phyloP scores from a whole-genome alignment of 805 yeast genomes.

The Teunomyces funiuensis region DNA sequence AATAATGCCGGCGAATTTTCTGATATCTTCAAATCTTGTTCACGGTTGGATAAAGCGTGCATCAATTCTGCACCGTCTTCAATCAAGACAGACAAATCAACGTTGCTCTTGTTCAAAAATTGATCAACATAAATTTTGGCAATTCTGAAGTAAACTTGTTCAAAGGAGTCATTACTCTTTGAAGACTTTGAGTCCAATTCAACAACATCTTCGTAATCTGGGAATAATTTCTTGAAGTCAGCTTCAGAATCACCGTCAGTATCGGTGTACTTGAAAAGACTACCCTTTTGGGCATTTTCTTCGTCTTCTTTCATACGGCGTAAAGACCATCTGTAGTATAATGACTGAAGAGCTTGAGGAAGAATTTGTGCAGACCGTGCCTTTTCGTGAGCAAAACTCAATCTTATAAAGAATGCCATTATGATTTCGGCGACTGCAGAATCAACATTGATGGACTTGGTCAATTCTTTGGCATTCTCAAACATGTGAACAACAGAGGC shows the following conservation, averaged over 20 bases:
- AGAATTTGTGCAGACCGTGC: background rate
- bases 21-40: slow-evolving; percentile 10
- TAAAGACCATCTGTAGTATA: slow-evolving; percentile 82
- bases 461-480: slow-evolving; percentile 29
- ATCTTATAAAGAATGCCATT: slow-evolving; percentile 47
- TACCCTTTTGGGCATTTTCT: slow-evolving; percentile 55
- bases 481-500: slow-evolving; percentile 30
- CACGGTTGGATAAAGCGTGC: slow-evolving; percentile 12
- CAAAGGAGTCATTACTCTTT: slow-evolving; percentile 30
- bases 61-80: slow-evolving; percentile 37
- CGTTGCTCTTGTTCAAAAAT: slow-evolving; percentile 26
- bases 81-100: slow-evolving; percentile 28
- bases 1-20: slow-evolving; percentile 22
- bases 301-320: slow-evolving; percentile 68
- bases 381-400: slow-evolving; percentile 35
- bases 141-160: slow-evolving; percentile 47
- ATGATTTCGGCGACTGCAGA: slow-evolving; percentile 50
- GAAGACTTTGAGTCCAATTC: slow-evolving; percentile 21
- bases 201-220: slow-evolving; percentile 75
- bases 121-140: slow-evolving; percentile 49
- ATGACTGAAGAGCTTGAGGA: slow-evolving; percentile 48
- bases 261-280: slow-evolving; percentile 65
- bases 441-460: slow-evolving; percentile 44
- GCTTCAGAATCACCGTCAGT: slow-evolving; percentile 66
- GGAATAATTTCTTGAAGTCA: slow-evolving; percentile 82